phyloP scores from a whole-genome alignment of 148 eudicot species.

The Arctostaphylos glauca region DNA sequence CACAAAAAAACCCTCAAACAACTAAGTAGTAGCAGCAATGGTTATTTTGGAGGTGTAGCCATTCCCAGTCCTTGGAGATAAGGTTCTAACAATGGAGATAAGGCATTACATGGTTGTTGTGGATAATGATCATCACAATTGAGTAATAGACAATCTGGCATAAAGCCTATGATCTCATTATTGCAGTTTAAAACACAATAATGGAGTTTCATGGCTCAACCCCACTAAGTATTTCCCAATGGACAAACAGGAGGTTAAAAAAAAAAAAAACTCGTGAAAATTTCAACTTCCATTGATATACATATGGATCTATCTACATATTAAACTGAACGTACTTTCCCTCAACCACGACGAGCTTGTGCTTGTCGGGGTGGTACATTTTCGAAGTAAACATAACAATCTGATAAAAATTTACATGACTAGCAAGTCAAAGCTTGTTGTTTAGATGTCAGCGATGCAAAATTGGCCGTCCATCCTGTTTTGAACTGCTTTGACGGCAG shows the following conservation, averaged over 20 bases:
- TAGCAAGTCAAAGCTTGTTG: conserved; percentile 16
- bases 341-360: conserved; percentile 57
- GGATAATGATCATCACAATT: conserved; percentile 23
- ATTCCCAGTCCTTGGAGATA: neutral
- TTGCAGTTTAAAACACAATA: conserved; percentile 24
- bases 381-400: conserved; percentile 1
- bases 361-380: conserved; percentile 51
- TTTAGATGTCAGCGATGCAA: conserved; percentile 45
- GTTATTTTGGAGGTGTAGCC: neutral
- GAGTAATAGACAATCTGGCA: conserved; percentile 20
- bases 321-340: conserved; percentile 32
- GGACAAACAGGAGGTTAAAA: neutral
- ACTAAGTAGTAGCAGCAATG: neutral
- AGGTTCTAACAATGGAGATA: conserved; percentile 29
- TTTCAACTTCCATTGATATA: conserved; percentile 44
- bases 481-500: conserved; percentile 94
- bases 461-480: conserved; percentile 61
- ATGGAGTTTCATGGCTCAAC: conserved; percentile 13
- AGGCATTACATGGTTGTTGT: conserved; percentile 16
- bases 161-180: conserved; percentile 31
- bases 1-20: no score
- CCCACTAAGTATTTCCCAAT: conserved; percentile 18
- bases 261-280: conserved; percentile 11
- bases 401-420: conserved; percentile 32
- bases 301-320: conserved; percentile 38